Evolutionary conservation across 2,329 filamentous ascomycete genomes (phyloP), one percentile per base, ranked within the genome.

Genomic region (Colletotrichum sp.): DNA sequence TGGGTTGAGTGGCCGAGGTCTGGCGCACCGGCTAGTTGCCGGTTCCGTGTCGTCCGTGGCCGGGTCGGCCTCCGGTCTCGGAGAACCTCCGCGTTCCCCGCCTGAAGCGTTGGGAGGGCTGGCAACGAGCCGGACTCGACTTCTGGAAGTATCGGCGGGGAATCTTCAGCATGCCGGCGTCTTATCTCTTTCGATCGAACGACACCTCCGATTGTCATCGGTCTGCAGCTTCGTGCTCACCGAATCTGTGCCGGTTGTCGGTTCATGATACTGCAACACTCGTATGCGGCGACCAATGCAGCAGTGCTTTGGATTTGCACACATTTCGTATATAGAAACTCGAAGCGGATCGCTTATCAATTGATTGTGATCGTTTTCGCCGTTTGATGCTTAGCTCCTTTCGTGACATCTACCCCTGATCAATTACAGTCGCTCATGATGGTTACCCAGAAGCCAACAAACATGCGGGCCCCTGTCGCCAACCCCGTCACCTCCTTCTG

Each of bases 61-160:
- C 74, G 55, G 55, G n/a, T 69, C 64, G 43, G 71, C 43, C 57
- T 60, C 74, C 64, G 74, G 70, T 73, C 59, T 76, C 74, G 74
- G 74, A 69, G 52, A 21, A 34, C 21, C 60, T 32, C 60, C 48
- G 34, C 10, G 63, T 30, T 52, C 16, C 67, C n/a, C 59, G 30
- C 15, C 16, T 15, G 10, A 21, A 24, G 21, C 36, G 18, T 26
- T 8, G 7, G 12, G 26, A 70, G 12, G n/a, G 30, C 16, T 64
- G 5, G 9, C 18, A 65, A 39, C 15, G 18, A 64, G 16, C 13
- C 21, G 8, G 21, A 13, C 24, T 21, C 10, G 34, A 65, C 16
- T 4, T 7, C n/a, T 52, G 43, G 43, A 2, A 7, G 2, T 64
- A 43, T 73, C 30, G 65, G 36, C 28, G 30, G 57, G 66, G 43